Percentiles rank a stretch among this genome's conserved stretches.
Evolutionary conservation across 2,329 filamentous ascomycete genomes (phyloP).

Genomic region (Alternaria ventricosa): DNA sequence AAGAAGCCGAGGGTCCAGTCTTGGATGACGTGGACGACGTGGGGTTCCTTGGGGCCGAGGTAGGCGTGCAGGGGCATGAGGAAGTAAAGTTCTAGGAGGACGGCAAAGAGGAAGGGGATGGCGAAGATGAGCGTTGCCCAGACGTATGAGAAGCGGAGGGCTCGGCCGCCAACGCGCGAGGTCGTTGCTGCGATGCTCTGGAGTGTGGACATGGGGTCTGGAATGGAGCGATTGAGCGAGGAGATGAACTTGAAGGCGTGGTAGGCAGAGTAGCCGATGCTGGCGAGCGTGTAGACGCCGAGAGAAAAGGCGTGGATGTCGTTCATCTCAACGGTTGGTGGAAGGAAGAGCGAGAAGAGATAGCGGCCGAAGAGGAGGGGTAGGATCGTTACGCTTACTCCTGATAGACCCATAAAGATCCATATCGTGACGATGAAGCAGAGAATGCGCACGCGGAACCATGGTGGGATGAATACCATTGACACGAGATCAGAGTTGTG

Average conservation of each 20-base stretch:
- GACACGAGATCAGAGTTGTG: slow-evolving; percentile 55
- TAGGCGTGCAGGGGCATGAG: slow-evolving; percentile 87
- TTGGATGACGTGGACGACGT: slow-evolving; percentile 86
- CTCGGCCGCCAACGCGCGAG: slow-evolving; percentile 42
- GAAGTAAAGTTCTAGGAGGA: slow-evolving; percentile 86
- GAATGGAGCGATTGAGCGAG: slow-evolving; percentile 32
- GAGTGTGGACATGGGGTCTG: slow-evolving; percentile 40
- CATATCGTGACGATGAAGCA: slow-evolving; percentile 90
- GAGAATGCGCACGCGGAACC: slow-evolving; percentile 80
- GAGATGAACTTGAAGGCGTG: slow-evolving; percentile 58
- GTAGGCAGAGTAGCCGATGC: slow-evolving; percentile 62
- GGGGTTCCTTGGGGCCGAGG: slow-evolving; percentile 55
- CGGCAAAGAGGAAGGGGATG: slow-evolving; percentile 79
- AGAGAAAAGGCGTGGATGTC: slow-evolving; percentile 97
- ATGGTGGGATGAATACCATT: slow-evolving; percentile 77
- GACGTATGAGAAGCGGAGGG: slow-evolving; percentile 71
- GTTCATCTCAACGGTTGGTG: slow-evolving; percentile 71
- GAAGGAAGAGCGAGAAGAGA: slow-evolving; percentile 76
- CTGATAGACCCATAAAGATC: slow-evolving; percentile 88
- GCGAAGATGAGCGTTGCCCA: slow-evolving; percentile 77
- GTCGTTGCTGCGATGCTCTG: slow-evolving; percentile 32
- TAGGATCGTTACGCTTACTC: slow-evolving; percentile 82
- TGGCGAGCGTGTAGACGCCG: slow-evolving; percentile 81
- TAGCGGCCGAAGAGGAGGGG: slow-evolving; percentile 84
- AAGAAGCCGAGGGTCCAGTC: slow-evolving; percentile 93